phyloP scores from a whole-genome alignment of 2,329 filamentous ascomycete species.

The Scedosporium minutisporum region DNA sequence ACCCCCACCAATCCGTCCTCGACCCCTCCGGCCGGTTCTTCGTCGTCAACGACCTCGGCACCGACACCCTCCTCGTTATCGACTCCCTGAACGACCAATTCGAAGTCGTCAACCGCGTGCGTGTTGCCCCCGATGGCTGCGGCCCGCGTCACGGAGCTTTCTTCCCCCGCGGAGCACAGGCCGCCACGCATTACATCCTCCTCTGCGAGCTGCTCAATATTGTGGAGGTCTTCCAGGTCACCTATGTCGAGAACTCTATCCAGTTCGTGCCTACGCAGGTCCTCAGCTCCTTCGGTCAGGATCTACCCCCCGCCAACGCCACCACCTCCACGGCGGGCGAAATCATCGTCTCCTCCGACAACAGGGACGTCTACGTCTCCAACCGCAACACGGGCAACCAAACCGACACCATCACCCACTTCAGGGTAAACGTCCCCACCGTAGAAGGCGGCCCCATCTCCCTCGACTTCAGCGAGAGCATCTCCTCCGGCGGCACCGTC shows the following conservation, averaged over 20 bases:
- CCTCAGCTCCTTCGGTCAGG: slow-evolving; percentile 30
- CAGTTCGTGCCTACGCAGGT: slow-evolving; percentile 25
- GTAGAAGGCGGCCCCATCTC: slow-evolving; percentile 14
- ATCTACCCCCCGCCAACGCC: slow-evolving; percentile 23
- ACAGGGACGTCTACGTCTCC: slow-evolving; percentile 37
- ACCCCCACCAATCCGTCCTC: slow-evolving; percentile 38
- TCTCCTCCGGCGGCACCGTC: slow-evolving; percentile 23
- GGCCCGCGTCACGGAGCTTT: slow-evolving; percentile 43
- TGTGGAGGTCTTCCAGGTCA: slow-evolving; percentile 31
- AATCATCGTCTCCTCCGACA: slow-evolving; percentile 30
- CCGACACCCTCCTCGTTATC: slow-evolving; percentile 35
- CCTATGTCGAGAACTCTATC: slow-evolving; percentile 25
- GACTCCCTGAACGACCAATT: slow-evolving; percentile 32
- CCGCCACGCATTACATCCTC: slow-evolving; percentile 35
- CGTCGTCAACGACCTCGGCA: slow-evolving; percentile 36
- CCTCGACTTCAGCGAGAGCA: slow-evolving; percentile 23
- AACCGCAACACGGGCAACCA: slow-evolving; percentile 36
- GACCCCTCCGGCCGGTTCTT: slow-evolving; percentile 41
- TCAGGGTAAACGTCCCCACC: slow-evolving; percentile 21
- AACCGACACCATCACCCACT: slow-evolving; percentile 38
- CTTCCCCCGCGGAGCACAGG: slow-evolving; percentile 23
- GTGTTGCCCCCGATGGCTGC: slow-evolving; percentile 25
- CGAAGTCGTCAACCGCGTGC: slow-evolving; percentile 23
- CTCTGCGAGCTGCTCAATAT: slow-evolving; percentile 36
- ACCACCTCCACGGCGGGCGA: slow-evolving; percentile 33